Evolutionary conservation across 495 filamentous ascomycete genomes (phyloP).

Genomic region (Darksidea phi): DNA sequence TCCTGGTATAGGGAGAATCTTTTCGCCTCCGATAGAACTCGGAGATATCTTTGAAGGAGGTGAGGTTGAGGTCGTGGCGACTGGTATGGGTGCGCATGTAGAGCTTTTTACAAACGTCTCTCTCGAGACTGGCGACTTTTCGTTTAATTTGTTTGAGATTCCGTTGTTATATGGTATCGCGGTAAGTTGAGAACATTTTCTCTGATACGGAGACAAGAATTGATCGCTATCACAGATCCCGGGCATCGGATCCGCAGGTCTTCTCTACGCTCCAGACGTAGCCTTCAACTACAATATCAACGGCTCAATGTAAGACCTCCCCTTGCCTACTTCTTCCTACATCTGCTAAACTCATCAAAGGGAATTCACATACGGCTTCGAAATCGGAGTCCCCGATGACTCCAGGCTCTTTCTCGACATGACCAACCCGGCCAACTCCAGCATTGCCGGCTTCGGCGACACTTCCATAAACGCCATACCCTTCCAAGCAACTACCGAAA

Average conservation of each 20-base stretch:
- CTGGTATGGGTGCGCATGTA: no score
- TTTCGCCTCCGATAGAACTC: no score
- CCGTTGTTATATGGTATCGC: not conserved
- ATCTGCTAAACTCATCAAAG: not conserved
- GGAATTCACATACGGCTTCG: not conserved
- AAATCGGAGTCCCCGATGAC: not conserved
- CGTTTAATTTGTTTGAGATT: no score
- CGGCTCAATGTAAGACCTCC: not conserved
- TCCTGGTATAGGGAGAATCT: no score
- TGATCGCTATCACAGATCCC: not conserved
- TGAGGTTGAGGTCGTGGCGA: no score
- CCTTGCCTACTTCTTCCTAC: not conserved
- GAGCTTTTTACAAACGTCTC: no score
- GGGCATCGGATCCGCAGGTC: not conserved
- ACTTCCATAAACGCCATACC: not conserved
- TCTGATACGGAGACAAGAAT: not conserved
- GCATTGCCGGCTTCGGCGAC: not conserved
- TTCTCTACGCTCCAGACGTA: not conserved
- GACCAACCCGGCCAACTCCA: conserved; percentile 2
- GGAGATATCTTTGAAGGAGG: no score
- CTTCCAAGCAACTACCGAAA: not conserved
- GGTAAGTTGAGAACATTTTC: no score
- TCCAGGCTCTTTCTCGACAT: conserved; percentile 1
- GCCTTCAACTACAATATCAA: not conserved
- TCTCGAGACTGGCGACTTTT: no score